Evolutionary conservation across 768 basidiomycete species (phyloP).

Genomic region (Podaxis pistillaris): DNA sequence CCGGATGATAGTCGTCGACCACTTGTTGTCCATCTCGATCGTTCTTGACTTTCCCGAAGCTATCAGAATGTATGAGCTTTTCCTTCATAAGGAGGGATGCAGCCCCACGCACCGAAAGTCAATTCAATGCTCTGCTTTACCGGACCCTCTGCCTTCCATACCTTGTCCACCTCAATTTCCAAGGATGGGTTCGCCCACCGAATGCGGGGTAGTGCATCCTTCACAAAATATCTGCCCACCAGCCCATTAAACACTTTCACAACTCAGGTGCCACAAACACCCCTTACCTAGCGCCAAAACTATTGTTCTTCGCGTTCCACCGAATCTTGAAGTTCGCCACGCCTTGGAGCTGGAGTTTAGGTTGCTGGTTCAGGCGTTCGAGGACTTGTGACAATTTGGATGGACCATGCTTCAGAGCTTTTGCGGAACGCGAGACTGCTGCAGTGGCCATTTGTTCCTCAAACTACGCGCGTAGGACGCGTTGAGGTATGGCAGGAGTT

Average conservation of each 20-base stretch:
- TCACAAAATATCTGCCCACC: constrained; percentile 64
- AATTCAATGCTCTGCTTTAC: constrained; percentile 61
- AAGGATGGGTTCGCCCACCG: constrained; percentile 72
- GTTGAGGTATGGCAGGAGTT: not conserved
- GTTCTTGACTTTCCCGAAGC: constrained; percentile 37
- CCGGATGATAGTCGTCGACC: constrained; percentile 63
- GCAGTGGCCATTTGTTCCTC: constrained; percentile 11
- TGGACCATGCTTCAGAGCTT: constrained; percentile 18
- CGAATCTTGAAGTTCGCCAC: constrained; percentile 56
- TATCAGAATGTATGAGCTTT: not conserved
- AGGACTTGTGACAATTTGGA: constrained; percentile 51
- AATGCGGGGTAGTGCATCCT: constrained; percentile 76
- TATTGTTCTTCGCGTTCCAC: constrained; percentile 61
- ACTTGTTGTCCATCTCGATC: constrained; percentile 62
- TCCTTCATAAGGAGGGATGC: not conserved
- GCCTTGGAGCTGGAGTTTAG: constrained; percentile 46
- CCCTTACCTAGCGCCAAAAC: constrained; percentile 71
- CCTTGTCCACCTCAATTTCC: constrained; percentile 55
- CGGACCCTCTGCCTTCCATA: constrained; percentile 50
- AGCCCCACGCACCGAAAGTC: constrained; percentile 55
- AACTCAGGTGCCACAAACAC: not conserved
- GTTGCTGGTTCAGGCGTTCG: constrained; percentile 45
- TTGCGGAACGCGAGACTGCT: not conserved
- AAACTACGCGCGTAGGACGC: not conserved
- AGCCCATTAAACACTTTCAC: not conserved